Conservation (phyloP, 345 rosid genomes). For the Eucalyptus marginata region DNA sequence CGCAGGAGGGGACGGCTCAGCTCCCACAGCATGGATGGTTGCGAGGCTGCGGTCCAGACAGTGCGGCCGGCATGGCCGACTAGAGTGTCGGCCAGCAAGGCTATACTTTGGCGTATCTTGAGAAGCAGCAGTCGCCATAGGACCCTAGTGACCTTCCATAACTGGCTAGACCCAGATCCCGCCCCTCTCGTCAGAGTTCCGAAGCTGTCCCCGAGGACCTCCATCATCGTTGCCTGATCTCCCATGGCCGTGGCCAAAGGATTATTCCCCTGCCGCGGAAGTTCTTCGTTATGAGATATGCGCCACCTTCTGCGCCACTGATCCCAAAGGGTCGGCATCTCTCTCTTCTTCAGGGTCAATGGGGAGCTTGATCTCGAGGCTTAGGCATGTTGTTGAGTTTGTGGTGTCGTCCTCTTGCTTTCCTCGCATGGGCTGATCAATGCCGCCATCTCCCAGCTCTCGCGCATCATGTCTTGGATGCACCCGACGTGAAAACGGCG, state of each 20-base stretch:
- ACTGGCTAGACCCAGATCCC: not conserved
- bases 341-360: not conserved
- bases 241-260: not conserved
- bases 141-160: not conserved
- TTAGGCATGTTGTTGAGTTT: not conserved
- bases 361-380: not conserved
- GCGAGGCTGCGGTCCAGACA: not conserved
- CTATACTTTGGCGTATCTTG: not conserved
- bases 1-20: not conserved
- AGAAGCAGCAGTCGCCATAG: not conserved
- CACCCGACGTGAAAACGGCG: fast-evolving
- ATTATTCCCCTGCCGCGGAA: not conserved
- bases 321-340: fast-evolving
- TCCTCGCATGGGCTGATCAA: fast-evolving
- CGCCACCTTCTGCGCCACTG: not conserved
- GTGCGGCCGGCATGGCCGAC: not conserved
- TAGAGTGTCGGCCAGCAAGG: not conserved
- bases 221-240: not conserved
- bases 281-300: not conserved
- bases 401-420: not conserved
- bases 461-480: not conserved
- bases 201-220: not conserved
- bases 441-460: fast-evolving
- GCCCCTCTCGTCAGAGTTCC: not conserved
- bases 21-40: not conserved